Conservation (phyloP, 1,139 yeast genomes). For the Candida glucosophila region DNA sequence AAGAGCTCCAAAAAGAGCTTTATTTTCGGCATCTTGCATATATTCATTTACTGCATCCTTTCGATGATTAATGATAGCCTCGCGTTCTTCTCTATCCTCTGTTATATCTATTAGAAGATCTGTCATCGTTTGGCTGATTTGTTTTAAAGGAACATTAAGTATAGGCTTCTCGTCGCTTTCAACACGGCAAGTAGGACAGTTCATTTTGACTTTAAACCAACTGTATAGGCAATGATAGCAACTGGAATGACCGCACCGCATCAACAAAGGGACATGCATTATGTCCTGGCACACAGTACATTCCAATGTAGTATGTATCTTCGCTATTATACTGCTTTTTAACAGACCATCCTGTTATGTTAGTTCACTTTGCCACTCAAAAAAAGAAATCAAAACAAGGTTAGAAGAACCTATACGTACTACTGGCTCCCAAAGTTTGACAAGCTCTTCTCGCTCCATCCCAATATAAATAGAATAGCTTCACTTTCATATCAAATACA, state of each 20-base stretch:
- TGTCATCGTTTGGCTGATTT: conserved; percentile 20
- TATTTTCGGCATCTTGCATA: conserved; percentile 26
- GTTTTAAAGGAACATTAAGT: conserved; percentile 35
- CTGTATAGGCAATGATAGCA: conserved; percentile 40
- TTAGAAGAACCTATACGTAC: no score
- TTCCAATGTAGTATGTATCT: conserved; percentile 21
- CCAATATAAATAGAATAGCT: no score
- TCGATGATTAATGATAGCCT: conserved; percentile 14
- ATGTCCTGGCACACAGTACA: conserved; percentile 37
- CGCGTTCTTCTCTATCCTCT: conserved; percentile 12
- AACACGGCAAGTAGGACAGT: conserved; percentile 52
- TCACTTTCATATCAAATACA: neutral
- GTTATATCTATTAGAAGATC: conserved; percentile 21
- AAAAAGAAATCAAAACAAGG: no score
- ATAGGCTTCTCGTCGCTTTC: conserved; percentile 35
- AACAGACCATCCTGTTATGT: conserved; percentile 12
- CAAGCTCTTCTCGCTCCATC: conserved; percentile 2
- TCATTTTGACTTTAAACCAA: conserved; percentile 41
- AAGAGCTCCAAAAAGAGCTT: conserved; percentile 37
- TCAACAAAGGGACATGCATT: conserved; percentile 35
- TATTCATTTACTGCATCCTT: conserved; percentile 20
- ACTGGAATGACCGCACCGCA: conserved; percentile 38
- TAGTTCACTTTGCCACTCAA: conserved; percentile 6
- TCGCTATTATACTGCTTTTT: conserved; percentile 12
- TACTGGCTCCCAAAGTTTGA: conserved; percentile 4